These are phyloP conservation scores for Hymenoscyphus albidus DNA, from an alignment of 2,329 filamentous ascomycete species.

Conservation along the genomic window DNA sequence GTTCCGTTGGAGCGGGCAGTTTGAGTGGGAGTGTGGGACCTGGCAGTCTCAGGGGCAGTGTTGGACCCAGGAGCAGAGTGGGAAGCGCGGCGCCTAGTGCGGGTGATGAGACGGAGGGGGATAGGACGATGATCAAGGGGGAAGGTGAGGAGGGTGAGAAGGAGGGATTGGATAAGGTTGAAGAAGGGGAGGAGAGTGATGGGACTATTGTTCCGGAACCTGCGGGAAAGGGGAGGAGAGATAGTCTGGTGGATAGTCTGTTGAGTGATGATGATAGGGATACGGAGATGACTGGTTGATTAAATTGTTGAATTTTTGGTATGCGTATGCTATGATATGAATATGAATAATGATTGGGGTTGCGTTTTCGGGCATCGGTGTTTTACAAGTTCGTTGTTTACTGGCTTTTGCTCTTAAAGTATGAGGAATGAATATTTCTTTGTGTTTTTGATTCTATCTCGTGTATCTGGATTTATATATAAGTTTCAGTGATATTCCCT, in stretches of 20 bases:
- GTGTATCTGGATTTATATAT: too few species aligned
- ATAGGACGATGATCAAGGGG: conserved; percentile 32
- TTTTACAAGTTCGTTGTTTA: neutral
- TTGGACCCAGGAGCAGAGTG: conserved; percentile 15
- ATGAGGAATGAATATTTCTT: too few species aligned
- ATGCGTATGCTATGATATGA: neutral
- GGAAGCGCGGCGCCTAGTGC: conserved; percentile 34
- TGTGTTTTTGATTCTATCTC: too few species aligned
- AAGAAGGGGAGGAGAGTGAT: conserved; percentile 36
- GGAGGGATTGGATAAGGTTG: conserved; percentile 41
- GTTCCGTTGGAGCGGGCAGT: neutral
- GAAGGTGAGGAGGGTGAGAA: conserved; percentile 32
- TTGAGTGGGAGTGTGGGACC: neutral
- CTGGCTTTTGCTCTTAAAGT: neutral
- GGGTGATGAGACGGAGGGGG: conserved; percentile 31
- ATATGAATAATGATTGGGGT: neutral
- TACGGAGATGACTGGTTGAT: conserved; percentile 26
- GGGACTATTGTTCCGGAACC: conserved; percentile 19
- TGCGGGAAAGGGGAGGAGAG: conserved; percentile 13
- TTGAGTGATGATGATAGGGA: conserved; percentile 31
- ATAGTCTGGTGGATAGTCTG: conserved; percentile 30
- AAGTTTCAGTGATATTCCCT: too few species aligned
- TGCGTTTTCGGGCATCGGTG: neutral
- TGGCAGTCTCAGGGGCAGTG: neutral
- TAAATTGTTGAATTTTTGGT: neutral